Percentiles rank a stretch among this genome's conserved stretches.
Conservation (phyloP, 2,329 filamentous ascomycete genomes). For the Fusarium coffeatum region DNA sequence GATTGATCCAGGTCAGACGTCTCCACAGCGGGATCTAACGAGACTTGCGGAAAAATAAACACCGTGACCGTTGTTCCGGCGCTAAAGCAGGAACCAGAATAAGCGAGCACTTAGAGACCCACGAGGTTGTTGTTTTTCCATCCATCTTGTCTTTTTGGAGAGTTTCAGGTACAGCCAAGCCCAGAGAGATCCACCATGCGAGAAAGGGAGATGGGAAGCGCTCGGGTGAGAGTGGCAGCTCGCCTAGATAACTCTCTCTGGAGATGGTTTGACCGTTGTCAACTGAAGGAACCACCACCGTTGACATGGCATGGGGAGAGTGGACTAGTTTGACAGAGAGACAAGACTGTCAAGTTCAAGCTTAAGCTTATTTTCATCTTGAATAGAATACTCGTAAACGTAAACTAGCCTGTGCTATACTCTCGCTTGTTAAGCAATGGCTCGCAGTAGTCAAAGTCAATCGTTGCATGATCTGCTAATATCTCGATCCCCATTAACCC, state of each 20-base stretch:
- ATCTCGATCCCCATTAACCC: constrained; percentile 5
- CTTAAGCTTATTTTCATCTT: not conserved
- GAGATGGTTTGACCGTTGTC: constrained; percentile 4
- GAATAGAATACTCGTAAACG: not conserved
- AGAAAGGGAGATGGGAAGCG: not conserved
- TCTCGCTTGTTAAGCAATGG: not conserved
- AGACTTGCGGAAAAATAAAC: constrained; percentile 34
- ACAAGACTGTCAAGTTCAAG: not conserved
- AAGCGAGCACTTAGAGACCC: not conserved
- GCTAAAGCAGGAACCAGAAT: constrained; percentile 39
- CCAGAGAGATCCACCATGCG: constrained; percentile 8
- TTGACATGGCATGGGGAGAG: not conserved
- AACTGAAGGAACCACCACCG: constrained; percentile 1
- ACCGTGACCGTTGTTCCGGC: constrained; percentile 18
- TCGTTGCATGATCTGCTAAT: constrained; percentile 26
- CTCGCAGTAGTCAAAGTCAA: not conserved
- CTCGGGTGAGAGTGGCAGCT: constrained; percentile 5
- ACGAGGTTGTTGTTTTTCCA: constrained; percentile 20
- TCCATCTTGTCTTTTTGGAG: constrained; percentile 1
- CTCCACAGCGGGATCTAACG: not conserved
- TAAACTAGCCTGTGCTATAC: not conserved
- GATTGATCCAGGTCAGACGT: not conserved
- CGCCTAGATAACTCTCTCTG: not conserved
- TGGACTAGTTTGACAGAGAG: not conserved
- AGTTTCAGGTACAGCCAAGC: constrained; percentile 43